Conservation (phyloP, 257 asterid species). For the Scutellaria baicalensis region DNA sequence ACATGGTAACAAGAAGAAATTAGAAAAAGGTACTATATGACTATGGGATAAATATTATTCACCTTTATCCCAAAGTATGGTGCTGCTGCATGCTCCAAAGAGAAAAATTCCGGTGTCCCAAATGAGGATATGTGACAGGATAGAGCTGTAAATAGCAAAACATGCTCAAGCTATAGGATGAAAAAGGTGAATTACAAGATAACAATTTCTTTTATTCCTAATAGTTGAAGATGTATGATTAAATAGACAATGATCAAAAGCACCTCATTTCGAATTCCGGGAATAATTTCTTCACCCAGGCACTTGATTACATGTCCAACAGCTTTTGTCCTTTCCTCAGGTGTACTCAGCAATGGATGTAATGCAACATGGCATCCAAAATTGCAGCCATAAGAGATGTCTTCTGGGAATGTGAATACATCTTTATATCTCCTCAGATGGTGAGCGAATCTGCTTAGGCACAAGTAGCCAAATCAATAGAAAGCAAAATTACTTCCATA, state of each 20-base stretch:
- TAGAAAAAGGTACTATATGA: neutral
- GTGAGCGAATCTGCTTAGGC: constrained; percentile 49
- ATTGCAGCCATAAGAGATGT: constrained; percentile 25
- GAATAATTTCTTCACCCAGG: constrained; percentile 71
- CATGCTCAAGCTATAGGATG: neutral
- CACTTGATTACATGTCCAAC: constrained; percentile 56
- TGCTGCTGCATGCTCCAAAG: constrained; percentile 89
- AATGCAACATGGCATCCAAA: constrained; percentile 51
- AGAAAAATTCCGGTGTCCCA: constrained; percentile 52
- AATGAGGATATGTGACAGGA: constrained; percentile 68
- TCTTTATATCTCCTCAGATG: constrained; percentile 50
- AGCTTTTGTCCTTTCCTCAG: constrained; percentile 59
- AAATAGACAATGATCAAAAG: constrained; percentile 5
- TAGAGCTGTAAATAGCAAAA: constrained; percentile 44
- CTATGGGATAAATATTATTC: neutral
- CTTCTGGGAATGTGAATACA: constrained; percentile 52
- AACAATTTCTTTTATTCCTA: neutral
- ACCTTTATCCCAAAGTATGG: constrained; percentile 96
- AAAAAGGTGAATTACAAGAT: neutral
- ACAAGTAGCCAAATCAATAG: constrained; percentile 1
- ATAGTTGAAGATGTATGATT: neutral
- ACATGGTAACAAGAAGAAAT: neutral
- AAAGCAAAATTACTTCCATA: neutral
- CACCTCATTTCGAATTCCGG: constrained; percentile 94
- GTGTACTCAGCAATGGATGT: constrained; percentile 41